phyloP scores from a whole-genome alignment of 176 grass and related monocot genomes.

The Eragrostis curvula region DNA sequence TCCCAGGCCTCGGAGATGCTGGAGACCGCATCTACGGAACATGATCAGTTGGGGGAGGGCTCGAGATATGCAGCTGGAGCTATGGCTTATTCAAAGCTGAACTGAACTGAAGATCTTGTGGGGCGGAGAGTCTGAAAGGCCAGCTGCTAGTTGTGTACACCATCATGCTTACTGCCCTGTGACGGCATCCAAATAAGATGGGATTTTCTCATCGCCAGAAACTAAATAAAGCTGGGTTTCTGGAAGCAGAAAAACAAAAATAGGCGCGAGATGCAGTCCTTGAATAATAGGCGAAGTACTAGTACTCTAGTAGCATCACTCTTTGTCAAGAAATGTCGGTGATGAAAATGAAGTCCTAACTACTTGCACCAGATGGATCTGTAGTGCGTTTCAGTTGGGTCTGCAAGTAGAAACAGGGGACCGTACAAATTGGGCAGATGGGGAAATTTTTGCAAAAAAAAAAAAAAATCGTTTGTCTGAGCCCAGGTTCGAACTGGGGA shows the following conservation, averaged over 20 bases:
- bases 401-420: no score
- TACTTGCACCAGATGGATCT: no score
- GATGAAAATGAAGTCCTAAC: no score
- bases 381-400: no score
- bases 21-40: slow-evolving; percentile 2
- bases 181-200: neutral
- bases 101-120: neutral
- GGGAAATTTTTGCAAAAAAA: no score
- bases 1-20: slow-evolving; percentile 10
- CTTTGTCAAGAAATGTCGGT: no score
- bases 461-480: neutral
- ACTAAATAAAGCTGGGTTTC: neutral
- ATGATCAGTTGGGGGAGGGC: neutral
- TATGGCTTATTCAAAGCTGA: neutral
- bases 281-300: neutral
- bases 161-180: neutral
- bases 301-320: no score
- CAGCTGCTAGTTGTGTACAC: neutral
- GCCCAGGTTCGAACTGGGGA: slow-evolving; percentile 78
- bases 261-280: neutral
- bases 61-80: neutral
- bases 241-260: neutral
- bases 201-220: neutral
- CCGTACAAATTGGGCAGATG: no score
- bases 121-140: neutral